Percentiles rank a stretch among this genome's conserved stretches.
These are phyloP conservation scores for Cucumis hystrix DNA, from an alignment of 306 rosid genomes.

Conservation along the genomic window DNA sequence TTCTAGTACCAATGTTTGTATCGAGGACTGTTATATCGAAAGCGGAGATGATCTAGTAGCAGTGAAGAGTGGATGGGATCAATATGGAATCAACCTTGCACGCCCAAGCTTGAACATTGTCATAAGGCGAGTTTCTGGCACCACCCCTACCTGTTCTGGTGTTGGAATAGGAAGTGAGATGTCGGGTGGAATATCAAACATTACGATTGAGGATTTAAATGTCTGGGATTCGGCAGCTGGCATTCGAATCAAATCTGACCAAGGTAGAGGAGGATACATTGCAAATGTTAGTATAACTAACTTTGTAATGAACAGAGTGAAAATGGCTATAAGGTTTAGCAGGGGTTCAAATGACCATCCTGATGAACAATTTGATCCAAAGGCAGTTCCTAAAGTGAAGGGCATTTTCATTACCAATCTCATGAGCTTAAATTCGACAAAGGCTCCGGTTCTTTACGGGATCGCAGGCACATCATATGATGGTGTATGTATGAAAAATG, in stretches of 20 bases:
- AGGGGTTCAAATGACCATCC: conserved; percentile 91
- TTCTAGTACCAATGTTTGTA: conserved; percentile 69
- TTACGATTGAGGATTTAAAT: conserved; percentile 62
- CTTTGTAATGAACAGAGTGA: conserved; percentile 66
- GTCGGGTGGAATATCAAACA: conserved; percentile 87
- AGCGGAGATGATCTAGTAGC: conserved; percentile 98
- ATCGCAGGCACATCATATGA: conserved; percentile 47
- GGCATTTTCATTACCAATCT: conserved; percentile 50
- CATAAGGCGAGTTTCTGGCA: conserved; percentile 80
- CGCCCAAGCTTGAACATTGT: conserved; percentile 64
- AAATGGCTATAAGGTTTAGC: conserved; percentile 73
- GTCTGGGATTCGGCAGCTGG: conserved; percentile 88
- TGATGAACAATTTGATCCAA: conserved; percentile 80
- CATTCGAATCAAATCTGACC: conserved; percentile 69
- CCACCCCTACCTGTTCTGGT: conserved; percentile 92
- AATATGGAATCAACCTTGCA: conserved; percentile 67
- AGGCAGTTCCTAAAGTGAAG: conserved; percentile 63
- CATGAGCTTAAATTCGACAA: conserved; percentile 56
- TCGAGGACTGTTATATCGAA: conserved; percentile 89
- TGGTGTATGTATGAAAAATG: conserved; percentile 62
- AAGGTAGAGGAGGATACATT: conserved; percentile 82
- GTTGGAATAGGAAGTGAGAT: conserved; percentile 96
- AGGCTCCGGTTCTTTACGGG: conserved; percentile 62
- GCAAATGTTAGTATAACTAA: conserved; percentile 43
- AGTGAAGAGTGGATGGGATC: conserved; percentile 96